phyloP scores from a whole-genome alignment of 768 basidiomycete species.

The Clitopilus passeckerianus region DNA sequence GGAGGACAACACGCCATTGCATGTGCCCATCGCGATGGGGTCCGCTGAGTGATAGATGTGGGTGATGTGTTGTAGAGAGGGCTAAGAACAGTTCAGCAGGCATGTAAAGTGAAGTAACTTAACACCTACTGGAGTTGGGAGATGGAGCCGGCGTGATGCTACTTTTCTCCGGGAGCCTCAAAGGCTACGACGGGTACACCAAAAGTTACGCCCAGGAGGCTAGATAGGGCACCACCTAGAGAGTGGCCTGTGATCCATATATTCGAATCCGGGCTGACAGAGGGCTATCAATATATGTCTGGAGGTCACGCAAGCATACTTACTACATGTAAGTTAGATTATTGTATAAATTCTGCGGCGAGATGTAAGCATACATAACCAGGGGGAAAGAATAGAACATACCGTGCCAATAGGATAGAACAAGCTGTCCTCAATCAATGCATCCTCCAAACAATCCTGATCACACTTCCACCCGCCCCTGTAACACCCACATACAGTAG shows the following conservation, averaged over 20 bases:
- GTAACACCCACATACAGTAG: slow-evolving; percentile 89
- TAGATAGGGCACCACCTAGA: slow-evolving; percentile 68
- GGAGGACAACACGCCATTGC: slow-evolving; percentile 74
- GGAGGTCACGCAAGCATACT: neutral
- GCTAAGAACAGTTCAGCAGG: slow-evolving; percentile 31
- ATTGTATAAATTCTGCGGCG: slow-evolving; percentile 83
- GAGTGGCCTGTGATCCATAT: slow-evolving; percentile 88
- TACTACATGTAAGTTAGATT: slow-evolving; percentile 88
- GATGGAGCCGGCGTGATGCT: slow-evolving; percentile 74
- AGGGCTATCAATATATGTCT: neutral
- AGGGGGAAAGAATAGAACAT: slow-evolving; percentile 20
- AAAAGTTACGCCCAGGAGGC: slow-evolving; percentile 83
- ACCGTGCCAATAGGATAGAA: slow-evolving; percentile 92
- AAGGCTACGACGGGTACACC: slow-evolving; percentile 85
- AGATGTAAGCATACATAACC: slow-evolving; percentile 2
- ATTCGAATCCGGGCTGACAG: slow-evolving; percentile 60
- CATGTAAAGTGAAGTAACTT: neutral
- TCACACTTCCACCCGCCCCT: slow-evolving; percentile 78
- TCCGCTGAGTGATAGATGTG: slow-evolving; percentile 95
- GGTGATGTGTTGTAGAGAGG: slow-evolving; percentile 73
- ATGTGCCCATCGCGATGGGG: slow-evolving; percentile 88
- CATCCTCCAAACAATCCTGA: slow-evolving; percentile 68
- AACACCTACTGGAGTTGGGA: slow-evolving; percentile 71
- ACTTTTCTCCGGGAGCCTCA: slow-evolving; percentile 87
- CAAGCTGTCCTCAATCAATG: slow-evolving; percentile 72